Percentiles rank a stretch among this genome's conserved stretches.
phyloP scores from a whole-genome alignment of 768 basidiomycete species.

The Suillus sp. region DNA sequence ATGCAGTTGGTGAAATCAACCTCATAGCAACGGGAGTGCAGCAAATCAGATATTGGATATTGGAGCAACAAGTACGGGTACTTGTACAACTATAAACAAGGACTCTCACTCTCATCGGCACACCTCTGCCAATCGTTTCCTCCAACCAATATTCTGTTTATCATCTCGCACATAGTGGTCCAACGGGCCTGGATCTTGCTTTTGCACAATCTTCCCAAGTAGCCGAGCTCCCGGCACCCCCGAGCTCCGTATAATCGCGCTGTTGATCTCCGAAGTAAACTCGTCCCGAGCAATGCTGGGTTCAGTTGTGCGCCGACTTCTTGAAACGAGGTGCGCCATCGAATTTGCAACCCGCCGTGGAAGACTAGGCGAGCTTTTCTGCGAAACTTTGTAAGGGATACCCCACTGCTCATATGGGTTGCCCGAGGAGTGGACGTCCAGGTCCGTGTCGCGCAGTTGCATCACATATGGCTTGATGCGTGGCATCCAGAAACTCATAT shows the following conservation, averaged over 20 bases:
- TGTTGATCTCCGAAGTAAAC: neutral
- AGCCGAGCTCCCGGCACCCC: neutral
- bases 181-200: neutral
- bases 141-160: neutral
- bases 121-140: neutral
- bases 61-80: neutral
- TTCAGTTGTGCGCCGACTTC: neutral
- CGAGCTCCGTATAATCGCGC: neutral
- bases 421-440: neutral
- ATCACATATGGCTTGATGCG: neutral
- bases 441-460: neutral
- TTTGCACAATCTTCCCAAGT: neutral
- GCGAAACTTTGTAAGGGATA: neutral
- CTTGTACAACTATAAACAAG: neutral
- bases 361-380: neutral
- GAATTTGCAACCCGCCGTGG: neutral
- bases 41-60: neutral
- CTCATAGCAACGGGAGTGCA: neutral
- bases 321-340: neutral
- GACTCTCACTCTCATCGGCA: neutral
- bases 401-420: neutral
- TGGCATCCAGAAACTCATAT: neutral
- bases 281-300: neutral
- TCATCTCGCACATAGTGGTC: neutral
- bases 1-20: neutral